phyloP scores from a whole-genome alignment of 2,329 filamentous ascomycete genomes.

The Penicillium sp. region DNA sequence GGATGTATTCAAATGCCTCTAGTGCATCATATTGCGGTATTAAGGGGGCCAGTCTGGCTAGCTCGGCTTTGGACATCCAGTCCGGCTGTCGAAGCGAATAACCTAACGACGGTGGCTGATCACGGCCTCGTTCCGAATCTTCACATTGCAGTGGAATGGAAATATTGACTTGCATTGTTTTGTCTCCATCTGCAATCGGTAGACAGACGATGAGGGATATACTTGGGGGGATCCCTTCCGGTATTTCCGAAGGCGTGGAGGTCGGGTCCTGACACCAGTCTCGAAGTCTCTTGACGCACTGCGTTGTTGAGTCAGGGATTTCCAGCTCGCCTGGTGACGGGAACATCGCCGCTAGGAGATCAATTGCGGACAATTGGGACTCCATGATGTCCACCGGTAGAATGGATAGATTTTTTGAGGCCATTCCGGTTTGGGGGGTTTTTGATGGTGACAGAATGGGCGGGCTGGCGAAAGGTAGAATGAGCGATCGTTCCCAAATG shows the following conservation, averaged over 20 bases:
- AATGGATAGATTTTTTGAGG: slow-evolving; percentile 5
- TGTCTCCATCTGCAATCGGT: slow-evolving; percentile 24
- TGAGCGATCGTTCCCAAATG: background rate
- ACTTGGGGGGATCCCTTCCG: slow-evolving; percentile 11
- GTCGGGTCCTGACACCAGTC: slow-evolving; percentile 26
- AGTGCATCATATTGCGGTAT: slow-evolving; percentile 49
- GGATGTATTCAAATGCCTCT: slow-evolving; percentile 47
- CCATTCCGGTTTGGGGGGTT: slow-evolving; percentile 11
- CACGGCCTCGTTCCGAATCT: slow-evolving; percentile 5
- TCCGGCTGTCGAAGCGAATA: slow-evolving; percentile 48
- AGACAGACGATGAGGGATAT: slow-evolving; percentile 25
- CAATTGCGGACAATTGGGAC: slow-evolving; percentile 50
- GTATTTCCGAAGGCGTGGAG: slow-evolving; percentile 9
- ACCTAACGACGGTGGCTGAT: slow-evolving; percentile 23
- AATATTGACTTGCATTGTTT: slow-evolving; percentile 30
- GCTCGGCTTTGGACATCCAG: slow-evolving; percentile 54
- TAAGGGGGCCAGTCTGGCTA: slow-evolving; percentile 37
- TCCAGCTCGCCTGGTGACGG: slow-evolving; percentile 43
- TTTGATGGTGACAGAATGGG: background rate
- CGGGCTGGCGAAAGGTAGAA: background rate
- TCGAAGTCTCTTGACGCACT: slow-evolving; percentile 28
- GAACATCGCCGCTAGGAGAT: slow-evolving; percentile 56
- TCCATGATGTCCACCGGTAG: slow-evolving; percentile 49
- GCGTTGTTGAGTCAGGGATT: slow-evolving; percentile 34
- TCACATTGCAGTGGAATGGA: slow-evolving; percentile 26